Evolutionary conservation across 495 filamentous ascomycete species (phyloP).

Genomic region (Lasiosphaeria ovina): DNA sequence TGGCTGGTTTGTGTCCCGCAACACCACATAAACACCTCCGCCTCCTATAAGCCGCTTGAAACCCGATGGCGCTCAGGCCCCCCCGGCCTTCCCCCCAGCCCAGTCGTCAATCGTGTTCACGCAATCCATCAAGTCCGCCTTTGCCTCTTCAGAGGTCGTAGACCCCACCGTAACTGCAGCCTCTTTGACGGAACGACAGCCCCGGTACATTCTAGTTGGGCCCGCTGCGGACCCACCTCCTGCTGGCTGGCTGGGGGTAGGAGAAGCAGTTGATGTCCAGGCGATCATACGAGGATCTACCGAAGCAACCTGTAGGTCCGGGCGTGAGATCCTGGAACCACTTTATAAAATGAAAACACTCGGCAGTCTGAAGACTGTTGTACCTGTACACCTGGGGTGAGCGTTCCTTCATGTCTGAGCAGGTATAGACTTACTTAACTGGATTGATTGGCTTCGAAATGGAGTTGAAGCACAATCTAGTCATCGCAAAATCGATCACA

Average conservation of each 20-base stretch:
- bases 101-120: no score
- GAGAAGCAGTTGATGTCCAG: background rate
- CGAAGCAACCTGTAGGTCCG: background rate
- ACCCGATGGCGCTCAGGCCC: no score
- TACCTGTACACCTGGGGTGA: conserved; percentile 7
- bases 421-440: conserved; percentile 4
- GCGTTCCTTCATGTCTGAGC: conserved; percentile 3
- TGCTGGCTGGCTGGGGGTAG: background rate
- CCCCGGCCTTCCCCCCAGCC: no score
- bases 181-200: background rate
- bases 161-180: background rate
- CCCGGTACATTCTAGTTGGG: background rate
- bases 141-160: background rate
- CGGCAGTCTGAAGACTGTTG: conserved; percentile 2
- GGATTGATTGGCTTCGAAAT: conserved; percentile 7
- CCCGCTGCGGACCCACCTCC: background rate
- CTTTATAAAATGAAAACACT: conserved; percentile 8
- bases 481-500: background rate
- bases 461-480: conserved; percentile 7
- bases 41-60: no score
- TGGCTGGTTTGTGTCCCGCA: no score
- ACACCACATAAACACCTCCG: no score
- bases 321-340: background rate
- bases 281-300: background rate
- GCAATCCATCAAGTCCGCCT: no score